These are phyloP conservation scores for Aphanocladium album DNA, from an alignment of 2,329 filamentous ascomycete species.

Conservation along the genomic window DNA sequence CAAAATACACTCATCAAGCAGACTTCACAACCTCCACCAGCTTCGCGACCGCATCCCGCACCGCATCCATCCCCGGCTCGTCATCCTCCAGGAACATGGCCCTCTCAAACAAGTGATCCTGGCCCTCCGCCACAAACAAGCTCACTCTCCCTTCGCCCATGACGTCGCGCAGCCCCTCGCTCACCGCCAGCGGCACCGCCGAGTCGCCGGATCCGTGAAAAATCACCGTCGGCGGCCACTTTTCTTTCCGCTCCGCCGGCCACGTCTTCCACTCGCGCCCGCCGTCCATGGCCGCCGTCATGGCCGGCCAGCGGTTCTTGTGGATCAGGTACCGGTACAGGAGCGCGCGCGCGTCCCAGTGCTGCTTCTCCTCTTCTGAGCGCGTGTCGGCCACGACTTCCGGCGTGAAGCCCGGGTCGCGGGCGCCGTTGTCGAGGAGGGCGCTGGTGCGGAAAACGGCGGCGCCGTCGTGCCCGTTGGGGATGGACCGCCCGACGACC, in stretches of 20 bases:
- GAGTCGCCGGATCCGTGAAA: constrained; percentile 28
- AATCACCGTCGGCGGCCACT: constrained; percentile 31
- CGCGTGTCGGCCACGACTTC: neutral
- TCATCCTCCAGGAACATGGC: constrained; percentile 27
- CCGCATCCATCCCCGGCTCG: constrained; percentile 22
- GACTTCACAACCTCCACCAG: constrained; percentile 20
- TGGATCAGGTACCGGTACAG: constrained; percentile 32
- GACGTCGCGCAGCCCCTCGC: constrained; percentile 21
- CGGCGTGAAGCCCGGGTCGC: constrained; percentile 20
- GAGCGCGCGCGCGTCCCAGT: constrained; percentile 15
- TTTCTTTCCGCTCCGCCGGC: constrained; percentile 11
- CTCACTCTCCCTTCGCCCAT: constrained; percentile 24
- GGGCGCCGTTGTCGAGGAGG: constrained; percentile 23
- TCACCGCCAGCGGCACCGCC: constrained; percentile 26
- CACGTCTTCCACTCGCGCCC: constrained; percentile 27
- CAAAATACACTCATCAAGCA: neutral
- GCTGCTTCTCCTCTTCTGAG: neutral
- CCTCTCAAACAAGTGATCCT: constrained; percentile 27
- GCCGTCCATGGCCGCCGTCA: constrained; percentile 26
- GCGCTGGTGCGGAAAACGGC: constrained; percentile 23
- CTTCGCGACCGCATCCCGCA: constrained; percentile 21
- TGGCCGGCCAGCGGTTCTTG: constrained; percentile 23
- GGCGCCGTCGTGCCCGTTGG: constrained; percentile 12
- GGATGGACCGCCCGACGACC: constrained; percentile 18
- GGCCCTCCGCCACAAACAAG: constrained; percentile 22